Base-by-base conservation (phyloP, 768 basidiomycete genomes). In the Kwoniella bestiolae region DNA sequence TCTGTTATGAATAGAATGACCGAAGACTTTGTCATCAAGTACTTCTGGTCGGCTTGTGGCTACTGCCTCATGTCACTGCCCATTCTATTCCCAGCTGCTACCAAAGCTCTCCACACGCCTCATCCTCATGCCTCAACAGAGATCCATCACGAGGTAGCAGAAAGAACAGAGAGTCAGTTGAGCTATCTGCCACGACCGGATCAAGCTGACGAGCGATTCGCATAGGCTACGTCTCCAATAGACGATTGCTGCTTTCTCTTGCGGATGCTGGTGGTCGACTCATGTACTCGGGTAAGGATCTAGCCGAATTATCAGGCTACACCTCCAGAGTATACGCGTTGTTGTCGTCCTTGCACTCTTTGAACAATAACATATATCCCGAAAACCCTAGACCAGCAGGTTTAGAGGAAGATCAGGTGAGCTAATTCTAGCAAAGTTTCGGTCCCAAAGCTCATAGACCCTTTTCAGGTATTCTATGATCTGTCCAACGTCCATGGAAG, bases 201-300 rank as follows among this genome's bases (percentile, higher is more conserved):
- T 12, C 34, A 12, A 35, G 34, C 34, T 35, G 34, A 41, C 38
- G 1, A 3, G 12, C 8, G 14, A 3, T 41, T 3, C 7, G 18
- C 18, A 11, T 41, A 89, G 88, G 89, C 6, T 98, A 98, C 79
- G 93, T 98, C 55, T 94, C 94, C 29, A 95, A 94, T 66, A 87
- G 95, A 18, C 86, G 95, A 11, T 85, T 97, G 0, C 85, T 98
- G 2, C 85, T 97, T 32, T 94, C 94, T 1, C 86, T 98, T n/a
- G 94, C 95, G 1, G 95, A 98, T 73, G 95, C 94, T 0, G 95
- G 95, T 16, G 93, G 94, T 0, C 86, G 95, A 34, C 83, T 97
- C 50, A 97, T 98, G 94, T 94, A 93, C 77, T 92, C 92, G 0
- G 93, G 94, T 79, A 98, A 96, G 77, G 95, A 97, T 73, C 83